Base-by-base conservation (phyloP, 1,284 basidiomycete species). In the Cryptococcus sp. region DNA sequence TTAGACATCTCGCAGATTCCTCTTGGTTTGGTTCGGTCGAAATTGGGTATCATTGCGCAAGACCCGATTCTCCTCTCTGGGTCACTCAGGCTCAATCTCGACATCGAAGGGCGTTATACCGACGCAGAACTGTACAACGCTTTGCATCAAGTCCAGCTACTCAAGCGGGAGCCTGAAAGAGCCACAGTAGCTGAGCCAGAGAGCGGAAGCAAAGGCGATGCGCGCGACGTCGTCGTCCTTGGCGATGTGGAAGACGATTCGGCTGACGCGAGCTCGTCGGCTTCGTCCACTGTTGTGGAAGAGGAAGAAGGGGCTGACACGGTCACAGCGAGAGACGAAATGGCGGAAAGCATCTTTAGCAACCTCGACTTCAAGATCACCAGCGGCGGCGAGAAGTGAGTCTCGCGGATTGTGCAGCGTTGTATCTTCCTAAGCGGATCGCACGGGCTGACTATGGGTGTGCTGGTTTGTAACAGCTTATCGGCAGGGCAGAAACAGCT, bases 401-500 rank as follows among this genome's bases (percentile, higher is more conserved):
- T 60, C 10, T 29, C 5, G 10, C 26, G 10, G 10, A 29, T 29
- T 10, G 26, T 10, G 26, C 26, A 29, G 26, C 10, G 26, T 29
- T 10, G 26, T 29, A 29, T 29, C 10, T 29, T 29, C 26, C 26
- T 29, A 29, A 10, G 26, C 26, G 26, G 26, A 29, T 29, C 10
- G 26, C 5, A 29, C 4, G 26, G 26, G 26, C 26, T 10, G 26
- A 29, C 26, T 10, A 3, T 17, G 29, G 45, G 22, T 43, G 25
- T 15, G 26, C 50, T 1, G 85, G 85, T 2, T 1, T 5, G n/a
- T 4, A 7, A 74, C 25, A 88, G 88, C 67, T 76, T 82, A 43
- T 87, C 85, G 0, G 83, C 80, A 0, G 81, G 81, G 5, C 81
- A 83, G 64, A 78, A 81, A 29, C 82, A 83, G 67, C 76, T 83